Base-by-base conservation (phyloP, 192 early-diverging fungal genomes). In the Mortierella alpina region DNA sequence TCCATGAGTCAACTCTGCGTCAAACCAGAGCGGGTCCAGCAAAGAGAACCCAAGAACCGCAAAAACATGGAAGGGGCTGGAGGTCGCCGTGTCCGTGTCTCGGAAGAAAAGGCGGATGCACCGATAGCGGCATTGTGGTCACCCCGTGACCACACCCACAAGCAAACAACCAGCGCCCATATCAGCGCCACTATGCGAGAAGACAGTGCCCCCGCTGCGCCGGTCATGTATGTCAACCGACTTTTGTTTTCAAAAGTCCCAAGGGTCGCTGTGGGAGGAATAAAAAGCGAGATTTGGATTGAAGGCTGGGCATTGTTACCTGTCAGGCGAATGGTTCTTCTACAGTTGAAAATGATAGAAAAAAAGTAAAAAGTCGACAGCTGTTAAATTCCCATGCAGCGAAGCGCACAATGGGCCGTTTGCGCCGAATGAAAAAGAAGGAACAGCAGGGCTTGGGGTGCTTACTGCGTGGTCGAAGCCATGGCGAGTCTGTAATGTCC, bases 281-380 rank as follows among this genome's bases (percentile, higher is more conserved):
- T 2, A 2, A 9, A 14, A 50, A 50, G 4, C 54, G 20, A 22
- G 54, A 55, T 55, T 55, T 2, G 8, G 54, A 11, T 2, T 15
- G 4, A 18, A 22, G 10, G n/a, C 20, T 14, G 9, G 48, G 23
- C 14, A 48, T 22, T 15, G 72, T 70, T 84, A 84, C 83, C 75
- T 45, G 75, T 74, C 45, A 82, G 60, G 54, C 78, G 75, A 68
- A 74, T 81, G 4, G 83, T 57, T 39, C 63, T 55, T 55, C 75
- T 70, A 55, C 6, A 41, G 18, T 65, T 7, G 22, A 68, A 70
- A 39, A 31, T 9, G 40, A 20, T 4, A 65, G 41, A 46, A 15
- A 56, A 15, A 39, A 23, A 0, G 9, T 55, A 48, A 63, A 41
- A 22, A 20, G 61, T 44, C 42, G n/a, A 46, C 42, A 61, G 59